These are phyloP conservation scores for Suhomyces kunorum DNA, from an alignment of 1,139 yeast species.

Conservation along the genomic window DNA sequence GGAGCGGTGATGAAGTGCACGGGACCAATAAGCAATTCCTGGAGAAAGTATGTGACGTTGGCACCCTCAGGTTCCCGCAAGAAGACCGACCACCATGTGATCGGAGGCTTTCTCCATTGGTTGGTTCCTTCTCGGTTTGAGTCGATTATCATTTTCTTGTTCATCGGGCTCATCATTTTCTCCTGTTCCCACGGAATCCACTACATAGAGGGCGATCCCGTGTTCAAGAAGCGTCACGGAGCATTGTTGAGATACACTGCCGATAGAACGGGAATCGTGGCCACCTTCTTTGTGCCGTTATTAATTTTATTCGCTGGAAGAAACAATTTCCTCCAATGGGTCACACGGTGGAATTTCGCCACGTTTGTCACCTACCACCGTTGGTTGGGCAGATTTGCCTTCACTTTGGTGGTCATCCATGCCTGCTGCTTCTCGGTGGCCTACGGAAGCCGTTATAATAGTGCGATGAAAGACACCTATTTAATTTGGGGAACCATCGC, in stretches of 20 bases:
- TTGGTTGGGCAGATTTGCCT: conserved; percentile 39
- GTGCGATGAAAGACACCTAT: conserved; percentile 22
- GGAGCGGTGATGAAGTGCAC: conserved; percentile 23
- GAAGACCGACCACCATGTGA: conserved; percentile 25
- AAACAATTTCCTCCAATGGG: conserved; percentile 44
- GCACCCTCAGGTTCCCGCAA: conserved; percentile 32
- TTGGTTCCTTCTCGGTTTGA: conserved; percentile 21
- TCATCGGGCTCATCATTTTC: conserved; percentile 12
- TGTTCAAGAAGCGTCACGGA: conserved; percentile 17
- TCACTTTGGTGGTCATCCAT: conserved; percentile 33
- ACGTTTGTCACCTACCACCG: conserved; percentile 40
- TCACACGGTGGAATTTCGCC: conserved; percentile 41
- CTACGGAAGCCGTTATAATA: conserved; percentile 15
- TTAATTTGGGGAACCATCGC: conserved; percentile 36
- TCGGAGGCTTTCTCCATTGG: conserved; percentile 23
- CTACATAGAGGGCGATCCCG: conserved; percentile 27
- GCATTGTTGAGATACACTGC: conserved; percentile 32
- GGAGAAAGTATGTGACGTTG: conserved; percentile 32
- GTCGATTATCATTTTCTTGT: conserved; percentile 22
- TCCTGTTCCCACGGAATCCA: conserved; percentile 23
- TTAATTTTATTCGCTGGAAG: conserved; percentile 46
- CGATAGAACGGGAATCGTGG: conserved; percentile 38
- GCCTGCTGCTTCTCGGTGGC: conserved; percentile 40
- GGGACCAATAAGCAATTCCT: conserved; percentile 25
- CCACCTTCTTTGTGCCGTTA: conserved; percentile 34